These are phyloP conservation scores for Pyricularia sp. DNA, from an alignment of 2,329 filamentous ascomycete genomes.

Conservation along the genomic window DNA sequence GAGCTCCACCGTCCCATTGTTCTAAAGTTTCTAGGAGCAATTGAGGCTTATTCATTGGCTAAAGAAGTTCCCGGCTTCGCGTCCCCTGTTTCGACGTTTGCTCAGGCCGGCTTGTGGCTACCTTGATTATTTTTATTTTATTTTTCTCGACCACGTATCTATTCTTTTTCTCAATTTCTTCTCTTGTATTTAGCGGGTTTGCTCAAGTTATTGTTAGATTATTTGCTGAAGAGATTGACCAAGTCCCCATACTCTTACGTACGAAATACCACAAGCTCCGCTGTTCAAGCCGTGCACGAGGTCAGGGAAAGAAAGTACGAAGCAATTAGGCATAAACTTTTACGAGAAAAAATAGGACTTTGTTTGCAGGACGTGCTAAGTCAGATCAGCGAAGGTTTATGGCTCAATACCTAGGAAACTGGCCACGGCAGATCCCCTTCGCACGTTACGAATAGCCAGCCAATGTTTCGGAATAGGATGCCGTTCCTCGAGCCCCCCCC, in stretches of 20 bases:
- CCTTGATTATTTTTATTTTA: no score
- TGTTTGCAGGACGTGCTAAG: not conserved
- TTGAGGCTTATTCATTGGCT: not conserved
- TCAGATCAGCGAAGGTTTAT: not conserved
- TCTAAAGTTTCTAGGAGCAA: not conserved
- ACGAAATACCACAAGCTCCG: not conserved
- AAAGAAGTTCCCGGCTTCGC: not conserved
- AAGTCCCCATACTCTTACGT: not conserved
- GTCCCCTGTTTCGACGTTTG: not conserved
- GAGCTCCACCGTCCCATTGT: not conserved
- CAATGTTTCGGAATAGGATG: not conserved
- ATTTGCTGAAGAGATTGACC: not conserved
- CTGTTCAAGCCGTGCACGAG: not conserved
- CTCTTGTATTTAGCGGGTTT: not conserved
- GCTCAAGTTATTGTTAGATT: not conserved
- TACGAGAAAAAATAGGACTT: not conserved
- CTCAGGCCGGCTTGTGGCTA: not conserved
- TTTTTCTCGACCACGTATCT: no score
- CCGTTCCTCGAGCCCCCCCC: not conserved
- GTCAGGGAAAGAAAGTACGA: not conserved
- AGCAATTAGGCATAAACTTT: not conserved
- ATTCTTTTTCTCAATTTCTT: not conserved
- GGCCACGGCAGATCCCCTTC: not conserved
- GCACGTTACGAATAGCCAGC: not conserved
- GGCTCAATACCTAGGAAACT: not conserved